Conservation (phyloP, 495 filamentous ascomycete genomes). For the Melanomma pulvis-pyrius region DNA sequence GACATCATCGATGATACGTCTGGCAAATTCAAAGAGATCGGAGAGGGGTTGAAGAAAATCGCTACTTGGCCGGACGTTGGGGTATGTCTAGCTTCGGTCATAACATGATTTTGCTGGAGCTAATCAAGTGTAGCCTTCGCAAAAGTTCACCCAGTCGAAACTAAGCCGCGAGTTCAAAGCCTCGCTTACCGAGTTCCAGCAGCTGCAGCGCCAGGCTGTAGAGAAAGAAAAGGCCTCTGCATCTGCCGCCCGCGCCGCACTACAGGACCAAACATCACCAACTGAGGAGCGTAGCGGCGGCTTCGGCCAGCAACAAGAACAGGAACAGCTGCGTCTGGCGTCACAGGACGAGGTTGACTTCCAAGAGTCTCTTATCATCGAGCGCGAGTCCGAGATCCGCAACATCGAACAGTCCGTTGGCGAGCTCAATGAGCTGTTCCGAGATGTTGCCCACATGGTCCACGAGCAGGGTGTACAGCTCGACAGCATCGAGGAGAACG, state of each 20-base stretch:
- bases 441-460: slow-evolving; percentile 95
- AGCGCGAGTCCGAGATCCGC: slow-evolving; percentile 93
- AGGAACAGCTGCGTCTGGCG: slow-evolving; percentile 79
- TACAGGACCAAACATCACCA: slow-evolving; percentile 56
- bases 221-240: slow-evolving; percentile 91
- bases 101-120: not conserved
- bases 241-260: slow-evolving; percentile 72
- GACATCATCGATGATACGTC: slow-evolving; percentile 82
- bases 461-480: slow-evolving; percentile 88
- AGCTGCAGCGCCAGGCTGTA: slow-evolving; percentile 80
- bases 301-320: slow-evolving; percentile 66
- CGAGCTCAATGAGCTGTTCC: slow-evolving; percentile 94
- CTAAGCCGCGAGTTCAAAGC: slow-evolving; percentile 88
- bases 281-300: slow-evolving; percentile 36
- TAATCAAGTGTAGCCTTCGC: slow-evolving; percentile 65
- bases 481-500: slow-evolving; percentile 86
- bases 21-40: slow-evolving; percentile 85
- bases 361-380: slow-evolving; percentile 91
- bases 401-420: slow-evolving; percentile 95
- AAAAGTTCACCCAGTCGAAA: slow-evolving; percentile 94
- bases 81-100: slow-evolving; percentile 55
- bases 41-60: slow-evolving; percentile 89
- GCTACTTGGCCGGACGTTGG: slow-evolving; percentile 90
- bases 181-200: slow-evolving; percentile 86
- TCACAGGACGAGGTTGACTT: slow-evolving; percentile 97